Evolutionary conservation across 139 green algal species (phyloP).

Genomic region (Zygnema cylindricum): DNA sequence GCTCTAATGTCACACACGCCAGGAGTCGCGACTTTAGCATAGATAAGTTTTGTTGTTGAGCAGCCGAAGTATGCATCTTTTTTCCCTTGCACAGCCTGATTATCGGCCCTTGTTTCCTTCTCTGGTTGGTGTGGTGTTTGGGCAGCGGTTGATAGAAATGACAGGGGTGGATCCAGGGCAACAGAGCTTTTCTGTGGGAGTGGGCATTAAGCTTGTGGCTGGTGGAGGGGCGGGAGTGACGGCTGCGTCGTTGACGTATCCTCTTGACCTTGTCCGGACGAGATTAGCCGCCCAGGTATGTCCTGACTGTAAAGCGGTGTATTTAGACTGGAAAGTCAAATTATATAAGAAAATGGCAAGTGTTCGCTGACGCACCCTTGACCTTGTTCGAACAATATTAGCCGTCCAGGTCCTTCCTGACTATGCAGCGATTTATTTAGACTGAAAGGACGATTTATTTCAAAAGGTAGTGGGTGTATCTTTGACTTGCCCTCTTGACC

Average conservation of each 20-base stretch:
- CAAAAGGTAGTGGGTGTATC: constrained; percentile 83
- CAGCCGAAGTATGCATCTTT: too few species aligned
- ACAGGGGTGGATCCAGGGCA: constrained; percentile 33
- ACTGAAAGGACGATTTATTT: too few species aligned
- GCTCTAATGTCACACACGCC: too few species aligned
- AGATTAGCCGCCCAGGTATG: constrained; percentile 65
- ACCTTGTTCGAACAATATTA: constrained; percentile 88
- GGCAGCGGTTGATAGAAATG: constrained; percentile 13
- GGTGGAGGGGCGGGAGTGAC: constrained; percentile 80
- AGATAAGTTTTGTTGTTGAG: too few species aligned
- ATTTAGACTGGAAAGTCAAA: constrained; percentile 7
- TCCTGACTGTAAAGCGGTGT: not conserved
- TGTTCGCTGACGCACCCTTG: too few species aligned
- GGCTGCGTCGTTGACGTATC: constrained; percentile 88
- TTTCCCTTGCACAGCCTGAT: not conserved
- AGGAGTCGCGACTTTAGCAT: too few species aligned
- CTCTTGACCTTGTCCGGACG: constrained; percentile 92
- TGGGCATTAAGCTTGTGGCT: constrained; percentile 65
- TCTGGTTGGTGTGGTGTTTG: constrained; percentile 6
- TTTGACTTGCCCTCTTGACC: constrained; percentile 89
- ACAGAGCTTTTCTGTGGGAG: constrained; percentile 31
- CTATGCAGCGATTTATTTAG: too few species aligned
- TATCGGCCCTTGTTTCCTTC: not conserved
- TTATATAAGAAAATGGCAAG: too few species aligned
- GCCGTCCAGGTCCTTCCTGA: constrained; percentile 54